Evolutionary conservation across 1,284 basidiomycete genomes (phyloP), one percentile per base, ranked within the genome.

Genomic region (Heterobasidion occidentale): DNA sequence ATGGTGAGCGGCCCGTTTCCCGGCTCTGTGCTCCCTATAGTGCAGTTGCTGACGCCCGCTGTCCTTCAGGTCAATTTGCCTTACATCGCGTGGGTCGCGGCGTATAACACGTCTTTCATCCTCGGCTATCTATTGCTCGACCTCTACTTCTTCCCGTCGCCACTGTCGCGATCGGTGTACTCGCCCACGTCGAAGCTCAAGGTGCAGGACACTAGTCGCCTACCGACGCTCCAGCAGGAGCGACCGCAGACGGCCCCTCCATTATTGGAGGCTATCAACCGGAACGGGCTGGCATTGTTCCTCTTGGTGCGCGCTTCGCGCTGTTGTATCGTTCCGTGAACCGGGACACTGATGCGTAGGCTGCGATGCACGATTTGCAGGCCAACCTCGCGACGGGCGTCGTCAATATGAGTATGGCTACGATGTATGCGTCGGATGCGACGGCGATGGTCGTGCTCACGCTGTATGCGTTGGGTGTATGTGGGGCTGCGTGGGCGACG

Each of bases 21-120:
- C 27, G 27, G 27, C 27, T 27, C 27, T 27, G 27, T 6, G 27
- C 27, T 27, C 6, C 27, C 27, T 27, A 27, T 4, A 27, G 27
- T 27, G 17, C 27, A n/a, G n/a, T 33, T 47, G 17, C 48, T 11
- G 42, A 55, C 56, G 56, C 17, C 7, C 15, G 14, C 36, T 48
- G 27, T 44, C 12, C 42, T 14, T 36, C 62, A 95, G 92, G 89
- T 88, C 49, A 98, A 99, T 65, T 64, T 93, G 27, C 78, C 88
- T 1, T 99, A 99, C 69, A 84, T 96, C 46, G 70, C 94, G 27
- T 98, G 94, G 94, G 82, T 90, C 7, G 80, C 82, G 0, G 94
- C 93, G 1, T 97, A 86, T 81, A 99, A 98, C 70, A 86, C 88
- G 0, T 80, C 85, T 2, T 94, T 95, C 72, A 74, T 98, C 19